These are phyloP conservation scores for Podospora pseudoanserina DNA, from an alignment of 495 filamentous ascomycete genomes.

Conservation along the genomic window DNA sequence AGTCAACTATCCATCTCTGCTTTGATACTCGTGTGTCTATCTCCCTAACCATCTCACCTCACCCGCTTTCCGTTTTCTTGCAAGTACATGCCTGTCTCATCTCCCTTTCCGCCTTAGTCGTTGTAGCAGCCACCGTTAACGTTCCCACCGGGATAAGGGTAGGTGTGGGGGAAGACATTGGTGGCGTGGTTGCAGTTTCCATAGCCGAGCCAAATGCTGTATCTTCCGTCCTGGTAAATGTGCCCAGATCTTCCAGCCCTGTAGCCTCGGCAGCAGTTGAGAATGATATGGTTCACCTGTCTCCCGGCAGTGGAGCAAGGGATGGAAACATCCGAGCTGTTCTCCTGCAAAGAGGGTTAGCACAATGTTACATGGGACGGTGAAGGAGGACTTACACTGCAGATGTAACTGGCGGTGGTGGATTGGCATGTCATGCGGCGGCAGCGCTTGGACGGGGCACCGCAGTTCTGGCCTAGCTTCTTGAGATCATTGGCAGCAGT, in stretches of 20 bases:
- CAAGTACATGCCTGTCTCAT: not conserved
- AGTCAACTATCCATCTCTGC: no score
- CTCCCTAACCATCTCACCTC: not conserved
- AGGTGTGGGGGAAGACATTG: not conserved
- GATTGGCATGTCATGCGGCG: not conserved
- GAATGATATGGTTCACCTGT: not conserved
- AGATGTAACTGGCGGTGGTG: constrained; percentile 1
- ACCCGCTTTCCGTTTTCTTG: not conserved
- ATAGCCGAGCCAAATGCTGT: constrained; percentile 3
- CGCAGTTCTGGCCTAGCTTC: not conserved
- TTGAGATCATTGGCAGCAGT: not conserved
- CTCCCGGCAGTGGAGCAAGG: not conserved
- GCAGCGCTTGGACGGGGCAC: not conserved
- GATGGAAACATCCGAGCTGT: not conserved
- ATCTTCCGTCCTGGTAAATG: not conserved
- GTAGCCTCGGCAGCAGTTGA: not conserved
- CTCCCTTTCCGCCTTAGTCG: not conserved
- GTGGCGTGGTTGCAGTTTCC: constrained; percentile 1
- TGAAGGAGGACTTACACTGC: not conserved
- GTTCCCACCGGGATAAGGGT: not conserved
- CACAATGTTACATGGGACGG: no score
- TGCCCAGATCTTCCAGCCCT: not conserved
- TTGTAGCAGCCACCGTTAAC: not conserved
- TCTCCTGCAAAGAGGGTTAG: not conserved
- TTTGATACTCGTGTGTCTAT: no score